Evolutionary conservation across 495 filamentous ascomycete genomes (phyloP), one percentile per base, ranked within the genome.

Genomic region (Lindgomyces ingoldianus): DNA sequence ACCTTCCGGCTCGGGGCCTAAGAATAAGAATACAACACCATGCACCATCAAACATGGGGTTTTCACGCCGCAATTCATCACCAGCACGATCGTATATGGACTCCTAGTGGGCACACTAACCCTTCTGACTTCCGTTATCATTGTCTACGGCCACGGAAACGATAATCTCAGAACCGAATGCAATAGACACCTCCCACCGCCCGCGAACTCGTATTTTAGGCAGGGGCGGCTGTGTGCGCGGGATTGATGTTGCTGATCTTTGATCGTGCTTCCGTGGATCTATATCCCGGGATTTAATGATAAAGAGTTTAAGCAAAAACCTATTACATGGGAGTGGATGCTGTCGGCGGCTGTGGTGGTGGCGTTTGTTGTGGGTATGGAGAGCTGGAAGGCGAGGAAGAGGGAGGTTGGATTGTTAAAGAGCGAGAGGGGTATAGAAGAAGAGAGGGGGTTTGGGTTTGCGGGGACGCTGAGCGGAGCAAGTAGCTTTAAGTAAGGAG

Each of bases 301-400:
- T 0, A 73, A 79, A 14, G 85, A 90, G 3, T 91, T 91, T 78
- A 89, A 89, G 72, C 88, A 90, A 68, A 79, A 75, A 26, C 74
- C 75, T 21, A 90, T 91, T 49, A 79, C 70, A 46, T 89, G 87
- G 87, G 87, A 91, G 69, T 90, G 87, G 87, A 85, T 80, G 21
- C 83, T 84, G 41, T 79, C 42, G 6, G 46, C 84, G 41, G 66
- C 85, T 3, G 82, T 82, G 54, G 79, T 82, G 2, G 69, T 78
- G 3, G 56, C 88, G 8, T 89, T 82, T 52, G 73, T 89, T 4
- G 62, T 74, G 0, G 81, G 84, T 44, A 78, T 88, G 51, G 87
- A 89, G 75, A 76, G 75, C 47, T 89, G 87, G 86, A 89, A 90
- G 74, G 76, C 73, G 25, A 12, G 25, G 9, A 64, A 68, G 54